Percentiles rank a stretch among this genome's conserved stretches.
These are phyloP conservation scores for Neonectria coccinea DNA, from an alignment of 2,329 filamentous ascomycete species.

Conservation along the genomic window DNA sequence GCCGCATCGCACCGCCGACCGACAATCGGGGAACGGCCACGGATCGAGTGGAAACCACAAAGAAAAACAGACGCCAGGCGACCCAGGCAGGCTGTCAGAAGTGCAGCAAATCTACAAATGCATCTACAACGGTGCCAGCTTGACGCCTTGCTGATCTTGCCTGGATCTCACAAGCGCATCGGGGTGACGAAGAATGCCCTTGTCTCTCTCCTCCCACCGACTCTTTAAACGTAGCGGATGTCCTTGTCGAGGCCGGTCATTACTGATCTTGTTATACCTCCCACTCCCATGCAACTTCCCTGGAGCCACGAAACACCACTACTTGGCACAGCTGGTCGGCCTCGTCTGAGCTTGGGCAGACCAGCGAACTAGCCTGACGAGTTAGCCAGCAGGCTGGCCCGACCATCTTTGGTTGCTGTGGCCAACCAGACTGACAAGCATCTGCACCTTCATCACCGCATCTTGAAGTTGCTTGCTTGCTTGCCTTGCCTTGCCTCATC, in stretches of 20 bases:
- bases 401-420: constrained; percentile 15
- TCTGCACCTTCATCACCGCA: constrained; percentile 16
- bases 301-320: constrained; percentile 23
- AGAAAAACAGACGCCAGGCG: neutral
- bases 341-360: constrained; percentile 14
- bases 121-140: constrained; percentile 4
- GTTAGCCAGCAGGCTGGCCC: constrained; percentile 12
- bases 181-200: constrained; percentile 2
- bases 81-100: constrained; percentile 4
- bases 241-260: constrained; percentile 10
- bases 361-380: constrained; percentile 3
- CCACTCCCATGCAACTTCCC: constrained; percentile 8
- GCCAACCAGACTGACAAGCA: constrained; percentile 13
- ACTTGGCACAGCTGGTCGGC: constrained; percentile 19
- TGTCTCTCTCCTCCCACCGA: constrained; percentile 17
- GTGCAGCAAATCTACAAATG: neutral
- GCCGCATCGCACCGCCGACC: constrained; percentile 9
- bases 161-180: constrained; percentile 6
- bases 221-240: constrained; percentile 12
- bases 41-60: neutral
- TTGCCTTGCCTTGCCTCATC: neutral
- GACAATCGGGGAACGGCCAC: neutral
- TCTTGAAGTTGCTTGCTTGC: constrained; percentile 18
- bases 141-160: constrained; percentile 7
- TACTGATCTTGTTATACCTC: constrained; percentile 18